Conservation (phyloP, 1,139 yeast species). For the Kodamaea derodonti region DNA sequence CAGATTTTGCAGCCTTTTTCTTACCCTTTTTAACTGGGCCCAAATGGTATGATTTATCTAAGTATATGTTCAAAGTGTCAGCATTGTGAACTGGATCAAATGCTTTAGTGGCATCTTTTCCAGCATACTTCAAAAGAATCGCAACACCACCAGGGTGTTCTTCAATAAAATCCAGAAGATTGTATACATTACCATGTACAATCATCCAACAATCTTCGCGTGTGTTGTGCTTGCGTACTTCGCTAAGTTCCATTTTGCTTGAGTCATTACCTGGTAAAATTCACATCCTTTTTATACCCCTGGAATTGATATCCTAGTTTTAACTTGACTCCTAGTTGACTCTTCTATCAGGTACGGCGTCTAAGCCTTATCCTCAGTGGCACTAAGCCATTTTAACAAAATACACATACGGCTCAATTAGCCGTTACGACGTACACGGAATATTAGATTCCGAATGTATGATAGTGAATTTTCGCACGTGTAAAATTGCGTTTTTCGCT, state of each 20-base stretch:
- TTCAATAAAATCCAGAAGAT: slow-evolving; percentile 44
- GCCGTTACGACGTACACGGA: not conserved
- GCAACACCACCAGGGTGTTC: slow-evolving; percentile 56
- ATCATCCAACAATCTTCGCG: slow-evolving; percentile 54
- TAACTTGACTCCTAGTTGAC: not conserved
- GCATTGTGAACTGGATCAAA: slow-evolving; percentile 81
- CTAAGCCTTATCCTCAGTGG: not conserved
- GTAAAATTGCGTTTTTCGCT: not conserved
- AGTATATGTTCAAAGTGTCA: slow-evolving; percentile 57
- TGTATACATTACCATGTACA: slow-evolving; percentile 49
- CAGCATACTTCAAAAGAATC: slow-evolving; percentile 51
- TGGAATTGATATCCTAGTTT: not conserved
- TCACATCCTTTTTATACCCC: not conserved
- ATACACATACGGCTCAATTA: not conserved
- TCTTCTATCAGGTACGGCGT: not conserved
- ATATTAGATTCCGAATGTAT: too few species aligned
- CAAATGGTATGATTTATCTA: slow-evolving; percentile 28
- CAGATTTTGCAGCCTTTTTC: slow-evolving; percentile 6
- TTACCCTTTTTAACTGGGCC: slow-evolving; percentile 26
- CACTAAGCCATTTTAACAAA: not conserved
- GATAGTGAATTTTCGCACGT: not conserved
- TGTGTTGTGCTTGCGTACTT: slow-evolving; percentile 35
- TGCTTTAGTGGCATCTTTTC: slow-evolving; percentile 57
- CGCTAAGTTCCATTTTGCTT: slow-evolving; percentile 17
- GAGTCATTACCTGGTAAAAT: too few species aligned